Evolutionary conservation across 1,284 basidiomycete species (phyloP).

Genomic region (Coriolopsis trogii): DNA sequence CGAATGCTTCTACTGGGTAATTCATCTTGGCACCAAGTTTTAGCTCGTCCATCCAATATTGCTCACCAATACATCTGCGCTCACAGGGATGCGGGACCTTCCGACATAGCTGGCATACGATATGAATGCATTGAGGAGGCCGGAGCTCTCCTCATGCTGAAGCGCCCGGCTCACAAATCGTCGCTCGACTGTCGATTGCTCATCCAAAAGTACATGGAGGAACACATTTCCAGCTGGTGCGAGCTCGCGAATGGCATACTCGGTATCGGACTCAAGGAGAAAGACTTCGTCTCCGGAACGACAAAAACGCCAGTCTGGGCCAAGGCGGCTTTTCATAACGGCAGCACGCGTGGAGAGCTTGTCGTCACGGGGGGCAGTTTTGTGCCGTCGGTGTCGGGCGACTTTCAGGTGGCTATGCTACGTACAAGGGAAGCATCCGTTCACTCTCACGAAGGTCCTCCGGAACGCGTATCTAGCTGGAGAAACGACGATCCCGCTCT

Average conservation of each 20-base stretch:
- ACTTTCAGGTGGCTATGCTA: constrained; percentile 4
- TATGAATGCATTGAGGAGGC: constrained; percentile 4
- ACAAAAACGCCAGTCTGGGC: constrained; percentile 12
- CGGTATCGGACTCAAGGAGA: constrained; percentile 4
- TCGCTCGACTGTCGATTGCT: constrained; percentile 2
- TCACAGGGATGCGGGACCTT: too few relatives aligned
- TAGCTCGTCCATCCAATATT: too few relatives aligned
- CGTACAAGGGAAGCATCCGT: constrained; percentile 1
- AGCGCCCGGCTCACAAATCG: not conserved
- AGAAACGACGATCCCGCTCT: not conserved
- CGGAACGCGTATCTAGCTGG: not conserved
- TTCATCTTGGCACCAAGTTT: not conserved
- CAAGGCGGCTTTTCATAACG: constrained; percentile 13
- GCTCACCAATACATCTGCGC: too few relatives aligned
- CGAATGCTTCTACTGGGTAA: too few relatives aligned
- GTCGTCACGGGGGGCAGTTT: constrained; percentile 2
- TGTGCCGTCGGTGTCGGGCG: not conserved
- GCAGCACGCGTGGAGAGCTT: constrained; percentile 2
- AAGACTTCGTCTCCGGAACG: constrained; percentile 12
- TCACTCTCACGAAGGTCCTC: not conserved
- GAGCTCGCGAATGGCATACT: constrained; percentile 7
- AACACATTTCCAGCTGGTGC: constrained; percentile 5
- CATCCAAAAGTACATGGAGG: constrained; percentile 8
- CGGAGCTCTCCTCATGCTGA: constrained; percentile 18
- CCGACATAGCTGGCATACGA: not conserved